Conservation (phyloP, 495 filamentous ascomycete genomes). For the Trichoderma erinaceum region DNA sequence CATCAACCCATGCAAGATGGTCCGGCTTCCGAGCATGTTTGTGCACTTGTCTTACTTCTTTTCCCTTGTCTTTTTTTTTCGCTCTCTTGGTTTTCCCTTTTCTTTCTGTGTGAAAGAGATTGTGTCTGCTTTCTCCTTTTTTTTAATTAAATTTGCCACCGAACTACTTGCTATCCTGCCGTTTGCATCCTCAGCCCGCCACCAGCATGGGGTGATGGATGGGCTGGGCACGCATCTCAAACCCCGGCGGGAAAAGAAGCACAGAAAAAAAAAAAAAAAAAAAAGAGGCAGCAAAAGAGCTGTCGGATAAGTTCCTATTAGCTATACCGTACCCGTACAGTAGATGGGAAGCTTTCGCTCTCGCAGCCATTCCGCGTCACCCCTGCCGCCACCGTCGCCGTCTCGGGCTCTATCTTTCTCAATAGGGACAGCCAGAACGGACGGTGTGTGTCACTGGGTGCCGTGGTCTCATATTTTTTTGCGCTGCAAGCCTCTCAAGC, state of each 20-base stretch:
- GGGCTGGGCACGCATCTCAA: neutral
- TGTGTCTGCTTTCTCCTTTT: too few relatives aligned
- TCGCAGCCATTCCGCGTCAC: too few relatives aligned
- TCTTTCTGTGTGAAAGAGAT: too few relatives aligned
- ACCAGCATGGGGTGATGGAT: too few relatives aligned
- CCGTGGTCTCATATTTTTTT: neutral
- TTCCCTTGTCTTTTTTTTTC: neutral
- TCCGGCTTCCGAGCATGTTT: neutral
- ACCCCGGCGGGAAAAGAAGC: neutral
- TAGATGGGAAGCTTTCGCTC: too few relatives aligned
- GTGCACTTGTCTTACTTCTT: neutral
- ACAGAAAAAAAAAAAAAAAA: neutral
- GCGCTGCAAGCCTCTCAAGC: neutral
- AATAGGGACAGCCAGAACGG: neutral
- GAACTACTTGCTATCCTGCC: too few relatives aligned
- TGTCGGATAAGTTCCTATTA: conserved; percentile 1
- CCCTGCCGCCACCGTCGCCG: too few relatives aligned
- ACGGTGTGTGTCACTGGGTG: conserved; percentile 5
- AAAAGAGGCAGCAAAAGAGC: neutral
- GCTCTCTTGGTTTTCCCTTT: neutral
- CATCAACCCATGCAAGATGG: neutral
- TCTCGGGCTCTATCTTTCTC: too few relatives aligned
- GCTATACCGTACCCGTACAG: too few relatives aligned
- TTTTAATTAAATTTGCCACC: too few relatives aligned
- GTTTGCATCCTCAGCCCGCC: too few relatives aligned